Evolutionary conservation across 495 filamentous ascomycete species (phyloP), one percentile per base, ranked within the genome.

Genomic region (Neurospora sp.): DNA sequence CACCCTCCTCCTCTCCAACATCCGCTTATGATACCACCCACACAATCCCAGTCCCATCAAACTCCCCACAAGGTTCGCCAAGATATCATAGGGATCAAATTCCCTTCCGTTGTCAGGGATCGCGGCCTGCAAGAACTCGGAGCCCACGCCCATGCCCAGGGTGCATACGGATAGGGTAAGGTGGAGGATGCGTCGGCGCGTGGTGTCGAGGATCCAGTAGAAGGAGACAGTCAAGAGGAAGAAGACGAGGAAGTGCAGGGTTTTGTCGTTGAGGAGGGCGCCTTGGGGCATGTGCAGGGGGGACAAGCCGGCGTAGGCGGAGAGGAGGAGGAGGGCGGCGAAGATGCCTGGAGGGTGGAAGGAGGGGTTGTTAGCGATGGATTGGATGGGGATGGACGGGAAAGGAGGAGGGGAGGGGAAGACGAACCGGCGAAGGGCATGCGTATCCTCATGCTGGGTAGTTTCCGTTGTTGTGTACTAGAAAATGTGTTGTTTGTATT

Each of bases 121-220:
- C 39, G 94, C 81, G 61, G 85, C 89, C 82, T 98, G 96, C 3
- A 95, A 78, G 71, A 97, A 85, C 80, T 98, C 96, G 68, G 93
- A 97, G 69, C 93, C 93, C 74, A 97, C 78, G 39, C 92, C 91
- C 1, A 96, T 86, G 31, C 86, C 82, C 41, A 88, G 81, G 11
- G 93, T 96, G 82, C 91, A 92, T 73, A 94, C 85, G 18, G 93
- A 74, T n/a, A 98, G 82, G 31, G 94, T 97, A 69, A 97, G 80
- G 80, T 98, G 92, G 18, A 97, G 83, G 27, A 88, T 90, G 72
- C 95, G 91, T 39, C 94, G 89, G 69, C 96, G 92, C 69, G 90
- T 89, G 59, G 94, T 94, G 78, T 99, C 96, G 77, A 97, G 81
- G 78, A 97, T 91, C 94, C 95, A 99, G 89, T 99, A 99, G 88